Evolutionary conservation across 2,329 filamentous ascomycete species (phyloP), one percentile per base, ranked within the genome.

Genomic region (Hortaea sp.): DNA sequence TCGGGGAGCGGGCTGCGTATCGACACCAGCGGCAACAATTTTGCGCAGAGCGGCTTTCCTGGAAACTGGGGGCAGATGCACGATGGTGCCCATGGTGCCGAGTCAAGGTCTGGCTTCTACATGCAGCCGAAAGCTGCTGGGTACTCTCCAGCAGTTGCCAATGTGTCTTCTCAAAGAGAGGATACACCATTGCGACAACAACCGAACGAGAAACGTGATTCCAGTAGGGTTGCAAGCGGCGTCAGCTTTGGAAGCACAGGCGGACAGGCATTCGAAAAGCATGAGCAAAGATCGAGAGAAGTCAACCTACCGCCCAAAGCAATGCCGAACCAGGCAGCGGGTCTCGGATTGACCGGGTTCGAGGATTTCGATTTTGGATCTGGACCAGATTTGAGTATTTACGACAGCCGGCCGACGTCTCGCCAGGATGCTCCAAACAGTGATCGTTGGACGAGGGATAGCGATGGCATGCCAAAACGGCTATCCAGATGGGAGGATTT

Each of bases 151-250:
- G 20, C 20, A 20, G 20, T 20, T 20, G 20, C 20, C 20, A 20
- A 20, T 20, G 20, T 4, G 20, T 20, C 20, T 20, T 20, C 20
- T 20, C 28, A 20, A 7, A 13, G 30, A 5, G 39, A 45, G 30
- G 49, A 46, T 42, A 51, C 52, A 27, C 30, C 44, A 9, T 31
- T 58, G n/a, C 53, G 54, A 28, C 47, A 50, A 37, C 37, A 54
- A 11, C 51, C 55, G 39, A 57, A 54, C 48, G 57, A 55, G 11
- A 54, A 55, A 32, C 52, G 54, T 43, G 57, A 57, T 44, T 48
- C 49, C 4, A 58, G 54, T 49, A 50, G 56, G 11, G 49, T 40
- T 9, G 51, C 47, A 5, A 55, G 54, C 35, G 54, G 57, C 13
- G 52, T 57, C 46, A 55, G 43, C 34, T 54, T 59, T 39, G 20